Base-by-base conservation (phyloP, 371 early-diverging fungal species). In the Fennellomyces sp. region DNA sequence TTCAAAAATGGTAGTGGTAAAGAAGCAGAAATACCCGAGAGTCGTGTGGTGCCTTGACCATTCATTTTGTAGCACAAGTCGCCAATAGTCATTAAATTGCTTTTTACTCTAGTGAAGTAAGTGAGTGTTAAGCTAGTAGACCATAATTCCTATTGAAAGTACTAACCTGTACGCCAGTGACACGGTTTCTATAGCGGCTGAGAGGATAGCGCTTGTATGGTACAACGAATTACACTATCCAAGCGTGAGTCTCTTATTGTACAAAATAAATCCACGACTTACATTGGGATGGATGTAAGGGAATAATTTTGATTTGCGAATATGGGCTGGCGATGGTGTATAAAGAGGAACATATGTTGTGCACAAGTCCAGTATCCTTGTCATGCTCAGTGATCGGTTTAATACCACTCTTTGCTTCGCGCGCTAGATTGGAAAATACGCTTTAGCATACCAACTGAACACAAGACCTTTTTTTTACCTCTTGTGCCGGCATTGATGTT, bases 161-260 rank as follows among this genome's bases (percentile, higher is more conserved):
- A 21, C 29, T 58, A 62, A 80, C 82, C 86, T 70, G 58, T 73
- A 84, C 0, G 84, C 83, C 0, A 87, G 54, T 0, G 86, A 76
- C 0, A 76, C 81, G 2, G 85, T 82, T 31, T 91, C 91, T 8
- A 91, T 81, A 5, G 81, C 88, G 0, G 88, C 75, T 5, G 91
- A 78, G 27, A 88, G 67, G 25, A 84, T 75, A 1, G 89, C 88
- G 47, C 86, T 88, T 30, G 88, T 88, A 53, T 89, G 88, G 58
- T 88, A 91, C 57, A 70, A 59, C 15, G 71, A 69, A 19, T 64
- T 60, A 6, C 80, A 63, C 73, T 87, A 23, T 35, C 11, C 15
- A 7, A 12, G 1, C 12, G 6, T 56, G 42, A 42, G 15, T 26
- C 3, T 29, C 3, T 30, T 2, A 12, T 13, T 39, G 8, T 42